Evolutionary conservation across 2,329 filamentous ascomycete genomes (phyloP), one percentile per base, ranked within the genome.

Genomic region (Cercospora beticola): DNA sequence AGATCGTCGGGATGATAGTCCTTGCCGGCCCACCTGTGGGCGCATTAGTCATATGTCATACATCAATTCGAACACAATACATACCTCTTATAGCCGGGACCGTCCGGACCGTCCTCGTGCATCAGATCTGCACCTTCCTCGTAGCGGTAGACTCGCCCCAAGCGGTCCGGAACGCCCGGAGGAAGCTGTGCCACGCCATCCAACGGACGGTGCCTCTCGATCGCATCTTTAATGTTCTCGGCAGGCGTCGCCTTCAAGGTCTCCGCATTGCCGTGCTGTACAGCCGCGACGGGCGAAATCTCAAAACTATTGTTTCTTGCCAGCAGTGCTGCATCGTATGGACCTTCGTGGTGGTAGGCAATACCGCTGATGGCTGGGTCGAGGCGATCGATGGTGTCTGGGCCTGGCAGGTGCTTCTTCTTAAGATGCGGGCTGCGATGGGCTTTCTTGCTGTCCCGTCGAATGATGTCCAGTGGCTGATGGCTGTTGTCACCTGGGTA

Each of bases 91-190:
- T 95, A 97, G 14, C 91, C 85, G n/a, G 90, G 91, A 16, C 91
- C 92, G 0, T 82, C 77, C 3, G 87, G 86, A 69, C 90, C 87
- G 0, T 82, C 80, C 75, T 94, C 92, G 61, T 90, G 85, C 90
- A 94, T 93, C 77, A 97, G 83, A 76, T 97, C 93, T 2, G 90
- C 86, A n/a, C 93, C 93, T 76, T 97, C 93, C 75, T 92, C 84
- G 75, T 97, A 97, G 30, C 89, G 73, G 83, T 96, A 92, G 10
- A 86, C 82, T 64, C 88, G 85, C 2, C 94, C 94, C 65, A 87
- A 84, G 18, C 86, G 81, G 77, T 96, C 93, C 1, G 81, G 80
- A 73, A 86, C 81, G 23, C 94, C 93, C 0, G 91, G 88, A 1
- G 94, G 92, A n/a, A 95, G 86, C 18, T 83, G 83, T 1, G 93